phyloP scores from a whole-genome alignment of 2,329 filamentous ascomycete genomes.

The Lachnellula occidentalis region DNA sequence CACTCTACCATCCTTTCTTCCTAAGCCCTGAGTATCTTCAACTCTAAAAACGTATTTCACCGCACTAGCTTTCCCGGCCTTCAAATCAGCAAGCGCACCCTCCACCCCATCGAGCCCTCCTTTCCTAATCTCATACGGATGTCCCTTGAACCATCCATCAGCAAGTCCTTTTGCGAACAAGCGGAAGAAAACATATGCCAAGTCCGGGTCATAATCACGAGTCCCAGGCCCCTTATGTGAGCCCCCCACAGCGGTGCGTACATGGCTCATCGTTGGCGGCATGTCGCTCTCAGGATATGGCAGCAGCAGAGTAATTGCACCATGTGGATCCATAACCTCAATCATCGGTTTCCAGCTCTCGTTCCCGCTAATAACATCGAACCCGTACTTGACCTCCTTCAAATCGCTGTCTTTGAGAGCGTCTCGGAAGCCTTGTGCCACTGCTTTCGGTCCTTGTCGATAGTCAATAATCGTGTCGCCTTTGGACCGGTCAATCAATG shows the following conservation, averaged over 20 bases:
- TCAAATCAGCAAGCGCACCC: constrained; percentile 47
- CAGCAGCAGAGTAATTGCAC: no score
- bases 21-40: constrained; percentile 8
- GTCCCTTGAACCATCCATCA: constrained; percentile 43
- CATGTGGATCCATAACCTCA: no score
- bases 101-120: constrained; percentile 44
- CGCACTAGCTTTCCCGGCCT: constrained; percentile 53
- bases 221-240: neutral
- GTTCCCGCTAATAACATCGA: constrained; percentile 4
- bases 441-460: constrained; percentile 38
- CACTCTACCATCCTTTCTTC: neutral
- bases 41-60: constrained; percentile 56
- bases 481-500: constrained; percentile 41
- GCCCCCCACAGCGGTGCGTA: no score
- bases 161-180: constrained; percentile 34
- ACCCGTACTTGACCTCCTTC: neutral
- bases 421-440: constrained; percentile 22
- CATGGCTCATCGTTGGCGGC: no score
- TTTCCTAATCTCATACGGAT: constrained; percentile 44
- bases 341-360: neutral
- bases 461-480: constrained; percentile 52
- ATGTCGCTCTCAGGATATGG: no score
- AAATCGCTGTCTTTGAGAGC: neutral
- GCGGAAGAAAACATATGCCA: constrained; percentile 12
- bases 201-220: neutral